Evolutionary conservation across 371 early-diverging fungal genomes (phyloP).

Genomic region (Apophysomyces sp.): DNA sequence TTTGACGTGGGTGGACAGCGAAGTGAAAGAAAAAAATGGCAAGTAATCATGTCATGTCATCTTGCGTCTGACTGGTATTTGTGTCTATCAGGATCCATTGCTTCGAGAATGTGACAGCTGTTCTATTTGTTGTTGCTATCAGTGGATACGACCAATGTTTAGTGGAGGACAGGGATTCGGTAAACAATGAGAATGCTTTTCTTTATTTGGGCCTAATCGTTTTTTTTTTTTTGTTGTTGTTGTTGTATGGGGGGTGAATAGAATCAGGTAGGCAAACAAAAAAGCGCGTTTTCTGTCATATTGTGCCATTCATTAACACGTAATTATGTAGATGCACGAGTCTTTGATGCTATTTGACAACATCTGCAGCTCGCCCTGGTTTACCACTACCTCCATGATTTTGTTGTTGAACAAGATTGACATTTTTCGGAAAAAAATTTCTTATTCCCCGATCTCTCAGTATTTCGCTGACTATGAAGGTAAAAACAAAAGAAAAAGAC

Average conservation of each 20-base stretch:
- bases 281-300: not conserved
- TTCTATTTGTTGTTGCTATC: slow-evolving; percentile 87
- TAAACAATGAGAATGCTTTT: slow-evolving; percentile 27
- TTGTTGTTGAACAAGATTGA: slow-evolving; percentile 96
- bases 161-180: slow-evolving; percentile 82
- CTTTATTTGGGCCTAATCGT: slow-evolving; percentile 2
- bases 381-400: slow-evolving; percentile 87
- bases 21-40: slow-evolving; percentile 88
- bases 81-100: slow-evolving; percentile 59
- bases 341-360: slow-evolving; percentile 89
- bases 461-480: slow-evolving; percentile 90
- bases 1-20: slow-evolving; percentile 93
- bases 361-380: slow-evolving; percentile 93
- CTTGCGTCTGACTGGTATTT: no score
- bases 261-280: slow-evolving; percentile 31
- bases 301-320: not conserved
- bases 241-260: slow-evolving; percentile 8
- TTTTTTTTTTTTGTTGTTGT: not conserved
- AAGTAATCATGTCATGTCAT: no score
- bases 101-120: slow-evolving; percentile 88
- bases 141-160: slow-evolving; percentile 90
- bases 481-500: no score
- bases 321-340: slow-evolving; percentile 73
- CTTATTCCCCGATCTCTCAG: slow-evolving; percentile 65
- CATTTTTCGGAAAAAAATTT: slow-evolving; percentile 83